Base-by-base conservation (phyloP, 768 basidiomycete genomes). In the Agrocybe pediades region DNA sequence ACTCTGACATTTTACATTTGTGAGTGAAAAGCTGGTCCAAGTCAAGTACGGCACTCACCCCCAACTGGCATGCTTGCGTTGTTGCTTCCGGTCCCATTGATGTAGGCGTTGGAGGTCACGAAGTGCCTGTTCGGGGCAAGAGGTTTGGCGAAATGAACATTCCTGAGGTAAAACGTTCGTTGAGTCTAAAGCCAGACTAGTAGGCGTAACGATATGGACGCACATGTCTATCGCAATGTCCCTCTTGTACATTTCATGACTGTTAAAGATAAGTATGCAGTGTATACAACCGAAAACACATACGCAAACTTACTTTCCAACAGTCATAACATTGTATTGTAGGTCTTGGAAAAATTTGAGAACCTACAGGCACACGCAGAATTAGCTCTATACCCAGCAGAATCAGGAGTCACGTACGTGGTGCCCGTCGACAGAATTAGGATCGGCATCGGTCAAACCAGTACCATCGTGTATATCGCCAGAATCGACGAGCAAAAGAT, bases 21-120 rank as follows among this genome's bases (percentile, higher is more conserved):
- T 15, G 41, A n/a, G 17, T 26, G 9, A 19, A 47, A n/a, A 21
- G 9, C 15, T 29, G 11, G 16, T 19, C 13, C 17, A 24, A 20
- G 19, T 11, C 15, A 42, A n/a, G 40, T 5, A 21, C n/a, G 41
- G 6, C n/a, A 55, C 66, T 46, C 54, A 73, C 72, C 68, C 40
- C 74, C 80, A 47, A 77, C 70, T 2, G 75, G 70, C 3, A 68
- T 63, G 41, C 56, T 74, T 17, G 72, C 68, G 5, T 65, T 62
- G 27, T 72, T 60, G 29, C 73, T 71, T n/a, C 72, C 53, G 4
- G 33, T 15, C 25, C 68, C 60, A 59, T 81, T 93, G 65, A 96
- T 90, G 71, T 95, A 90, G 50, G 84, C 89, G 61, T 96, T 96
- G 2, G 87, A 90, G 0, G 91, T 85, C 42, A 97, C 71, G 67